These are phyloP conservation scores for Paecilomyces dactylethromorphus DNA, from an alignment of 2,329 filamentous ascomycete genomes.

Conservation along the genomic window DNA sequence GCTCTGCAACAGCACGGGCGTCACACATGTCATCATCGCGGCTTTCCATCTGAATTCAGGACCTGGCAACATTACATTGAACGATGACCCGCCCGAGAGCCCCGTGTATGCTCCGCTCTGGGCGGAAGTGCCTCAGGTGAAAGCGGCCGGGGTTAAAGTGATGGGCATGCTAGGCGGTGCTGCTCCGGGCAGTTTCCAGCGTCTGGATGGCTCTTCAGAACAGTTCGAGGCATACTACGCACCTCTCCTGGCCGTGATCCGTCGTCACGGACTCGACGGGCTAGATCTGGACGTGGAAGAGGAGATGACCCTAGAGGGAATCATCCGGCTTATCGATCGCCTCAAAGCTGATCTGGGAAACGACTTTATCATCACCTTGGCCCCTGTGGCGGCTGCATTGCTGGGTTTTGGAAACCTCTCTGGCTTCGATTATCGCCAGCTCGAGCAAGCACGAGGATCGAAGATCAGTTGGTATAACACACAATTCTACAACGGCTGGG, in stretches of 20 bases:
- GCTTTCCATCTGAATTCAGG: conserved; percentile 75
- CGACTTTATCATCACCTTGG: conserved; percentile 69
- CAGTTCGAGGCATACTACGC: conserved; percentile 68
- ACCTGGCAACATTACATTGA: conserved; percentile 65
- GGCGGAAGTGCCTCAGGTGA: conserved; percentile 67
- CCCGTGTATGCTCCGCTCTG: conserved; percentile 66
- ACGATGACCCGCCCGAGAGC: conserved; percentile 67
- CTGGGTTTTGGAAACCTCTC: conserved; percentile 59
- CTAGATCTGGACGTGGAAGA: conserved; percentile 79
- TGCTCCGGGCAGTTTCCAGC: conserved; percentile 64
- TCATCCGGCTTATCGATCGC: conserved; percentile 61
- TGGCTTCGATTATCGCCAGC: conserved; percentile 71
- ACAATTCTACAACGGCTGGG: conserved; percentile 92
- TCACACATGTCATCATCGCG: conserved; percentile 79
- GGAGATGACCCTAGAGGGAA: conserved; percentile 58
- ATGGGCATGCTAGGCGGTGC: conserved; percentile 85
- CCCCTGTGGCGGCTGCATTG: conserved; percentile 73
- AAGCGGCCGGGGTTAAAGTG: conserved; percentile 68
- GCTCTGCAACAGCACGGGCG: conserved; percentile 51
- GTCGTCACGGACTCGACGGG: conserved; percentile 57
- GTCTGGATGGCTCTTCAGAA: conserved; percentile 51
- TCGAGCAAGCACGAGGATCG: conserved; percentile 61
- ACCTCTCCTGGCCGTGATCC: conserved; percentile 61
- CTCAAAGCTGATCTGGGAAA: conserved; percentile 47
- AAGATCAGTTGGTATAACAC: conserved; percentile 81